phyloP scores from a whole-genome alignment of 2,329 filamentous ascomycete species.

The Aureobasidium melanogenum region DNA sequence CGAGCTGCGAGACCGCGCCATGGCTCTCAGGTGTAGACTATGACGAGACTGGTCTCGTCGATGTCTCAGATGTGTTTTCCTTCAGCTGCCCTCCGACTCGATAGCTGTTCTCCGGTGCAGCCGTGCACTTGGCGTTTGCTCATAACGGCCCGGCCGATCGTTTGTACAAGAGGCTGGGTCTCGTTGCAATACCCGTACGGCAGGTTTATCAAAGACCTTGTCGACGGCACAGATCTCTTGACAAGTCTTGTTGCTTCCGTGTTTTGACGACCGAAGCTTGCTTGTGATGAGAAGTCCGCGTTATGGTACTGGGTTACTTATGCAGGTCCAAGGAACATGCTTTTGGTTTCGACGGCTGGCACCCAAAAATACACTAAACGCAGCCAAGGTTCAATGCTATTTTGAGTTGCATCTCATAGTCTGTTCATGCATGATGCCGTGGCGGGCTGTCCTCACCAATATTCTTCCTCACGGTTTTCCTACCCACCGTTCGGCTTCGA shows the following conservation, averaged over 20 bases:
- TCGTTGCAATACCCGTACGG: neutral
- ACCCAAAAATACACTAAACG: neutral
- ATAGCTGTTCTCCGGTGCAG: neutral
- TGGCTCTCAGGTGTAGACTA: neutral
- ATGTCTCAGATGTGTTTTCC: slow-evolving; percentile 10
- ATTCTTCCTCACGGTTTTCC: neutral
- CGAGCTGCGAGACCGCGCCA: neutral
- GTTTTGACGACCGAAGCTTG: neutral
- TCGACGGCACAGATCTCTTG: neutral
- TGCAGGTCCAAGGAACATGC: slow-evolving; percentile 10
- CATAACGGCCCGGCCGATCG: slow-evolving; percentile 10
- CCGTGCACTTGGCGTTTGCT: neutral
- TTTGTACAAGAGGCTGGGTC: neutral
- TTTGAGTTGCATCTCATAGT: slow-evolving; percentile 11
- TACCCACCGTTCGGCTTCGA: slow-evolving; percentile 1
- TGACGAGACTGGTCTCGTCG: slow-evolving; percentile 8
- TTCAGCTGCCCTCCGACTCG: neutral
- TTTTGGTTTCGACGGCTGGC: neutral
- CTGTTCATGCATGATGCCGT: slow-evolving; percentile 10
- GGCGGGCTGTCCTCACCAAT: neutral
- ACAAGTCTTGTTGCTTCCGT: neutral
- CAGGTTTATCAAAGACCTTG: neutral
- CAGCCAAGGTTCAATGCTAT: slow-evolving; percentile 4
- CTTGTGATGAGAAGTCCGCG: neutral
- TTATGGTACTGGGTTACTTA: slow-evolving; percentile 5